Conservation (phyloP, 306 rosid species). For the Alnus rubra region DNA sequence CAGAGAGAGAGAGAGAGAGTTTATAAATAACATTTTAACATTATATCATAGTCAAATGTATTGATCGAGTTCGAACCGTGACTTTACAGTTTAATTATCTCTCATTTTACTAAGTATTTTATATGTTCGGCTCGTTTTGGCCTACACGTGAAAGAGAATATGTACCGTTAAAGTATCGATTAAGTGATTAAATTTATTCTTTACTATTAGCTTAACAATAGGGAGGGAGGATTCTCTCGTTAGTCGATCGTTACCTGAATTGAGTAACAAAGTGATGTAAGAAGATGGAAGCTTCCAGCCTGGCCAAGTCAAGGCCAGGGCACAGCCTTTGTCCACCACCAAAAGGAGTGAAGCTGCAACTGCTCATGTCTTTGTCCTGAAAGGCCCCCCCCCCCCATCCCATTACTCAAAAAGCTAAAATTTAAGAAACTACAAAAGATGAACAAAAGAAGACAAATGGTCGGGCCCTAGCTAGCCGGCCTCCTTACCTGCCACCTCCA, state of each 20-base stretch:
- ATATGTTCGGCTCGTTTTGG: too few relatives aligned
- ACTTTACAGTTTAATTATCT: too few relatives aligned
- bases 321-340: slow-evolving; percentile 97
- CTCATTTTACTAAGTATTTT: too few relatives aligned
- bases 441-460: not conserved
- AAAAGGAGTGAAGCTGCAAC: slow-evolving; percentile 81
- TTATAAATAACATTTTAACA: too few relatives aligned
- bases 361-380: slow-evolving; percentile 74
- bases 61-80: too few relatives aligned
- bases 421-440: not conserved
- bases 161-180: too few relatives aligned
- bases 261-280: slow-evolving; percentile 82
- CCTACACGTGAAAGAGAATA: too few relatives aligned
- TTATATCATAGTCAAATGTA: too few relatives aligned
- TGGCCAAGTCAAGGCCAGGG: slow-evolving; percentile 93
- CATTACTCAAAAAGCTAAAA: slow-evolving; percentile 20
- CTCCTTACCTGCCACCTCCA: slow-evolving; percentile 97
- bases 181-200: too few relatives aligned
- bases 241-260: slow-evolving; percentile 92
- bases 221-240: not conserved
- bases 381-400: not conserved
- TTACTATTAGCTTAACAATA: too few relatives aligned
- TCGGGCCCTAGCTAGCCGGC: not conserved
- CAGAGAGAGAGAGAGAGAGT: not conserved
- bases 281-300: slow-evolving; percentile 86